Conservation (phyloP, 2,329 filamentous ascomycete species). For the Penicillium sp. region DNA sequence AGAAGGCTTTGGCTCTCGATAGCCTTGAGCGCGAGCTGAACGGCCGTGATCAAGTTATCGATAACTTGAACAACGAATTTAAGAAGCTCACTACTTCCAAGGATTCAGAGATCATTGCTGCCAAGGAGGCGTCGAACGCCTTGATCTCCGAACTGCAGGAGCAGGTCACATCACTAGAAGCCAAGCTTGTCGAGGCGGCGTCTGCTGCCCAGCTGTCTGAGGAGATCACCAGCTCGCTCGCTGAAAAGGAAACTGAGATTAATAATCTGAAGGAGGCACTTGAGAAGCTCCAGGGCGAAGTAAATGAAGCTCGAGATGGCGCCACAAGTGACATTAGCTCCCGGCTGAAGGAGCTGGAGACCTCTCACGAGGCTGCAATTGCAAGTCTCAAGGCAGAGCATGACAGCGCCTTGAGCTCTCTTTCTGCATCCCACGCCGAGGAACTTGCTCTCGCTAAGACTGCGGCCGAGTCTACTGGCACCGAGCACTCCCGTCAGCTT, state of each 20-base stretch:
- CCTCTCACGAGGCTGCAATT: conserved; percentile 29
- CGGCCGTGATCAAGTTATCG: conserved; percentile 37
- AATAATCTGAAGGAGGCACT: conserved; percentile 33
- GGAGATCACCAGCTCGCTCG: conserved; percentile 26
- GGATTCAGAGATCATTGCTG: conserved; percentile 35
- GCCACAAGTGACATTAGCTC: conserved; percentile 21
- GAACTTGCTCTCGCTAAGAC: conserved; percentile 35
- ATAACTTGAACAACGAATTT: conserved; percentile 40
- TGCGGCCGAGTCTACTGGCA: conserved; percentile 29
- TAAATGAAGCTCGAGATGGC: conserved; percentile 27
- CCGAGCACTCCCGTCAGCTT: conserved; percentile 32
- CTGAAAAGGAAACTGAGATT: conserved; percentile 39
- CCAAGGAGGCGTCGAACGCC: conserved; percentile 32
- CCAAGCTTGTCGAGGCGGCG: conserved; percentile 34
- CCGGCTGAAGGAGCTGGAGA: conserved; percentile 29
- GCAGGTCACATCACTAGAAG: conserved; percentile 36
- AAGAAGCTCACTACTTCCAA: conserved; percentile 36
- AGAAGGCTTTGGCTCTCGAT: conserved; percentile 33
- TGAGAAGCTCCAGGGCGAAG: conserved; percentile 33
- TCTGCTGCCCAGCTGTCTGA: conserved; percentile 27
- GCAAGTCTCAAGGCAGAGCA: conserved; percentile 32
- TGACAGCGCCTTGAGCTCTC: conserved; percentile 24
- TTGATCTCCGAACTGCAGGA: conserved; percentile 32
- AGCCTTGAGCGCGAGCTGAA: conserved; percentile 34
- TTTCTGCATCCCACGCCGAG: conserved; percentile 31